Conservation (phyloP, 1,284 basidiomycete genomes). For the Agroathelia rolfsii region DNA sequence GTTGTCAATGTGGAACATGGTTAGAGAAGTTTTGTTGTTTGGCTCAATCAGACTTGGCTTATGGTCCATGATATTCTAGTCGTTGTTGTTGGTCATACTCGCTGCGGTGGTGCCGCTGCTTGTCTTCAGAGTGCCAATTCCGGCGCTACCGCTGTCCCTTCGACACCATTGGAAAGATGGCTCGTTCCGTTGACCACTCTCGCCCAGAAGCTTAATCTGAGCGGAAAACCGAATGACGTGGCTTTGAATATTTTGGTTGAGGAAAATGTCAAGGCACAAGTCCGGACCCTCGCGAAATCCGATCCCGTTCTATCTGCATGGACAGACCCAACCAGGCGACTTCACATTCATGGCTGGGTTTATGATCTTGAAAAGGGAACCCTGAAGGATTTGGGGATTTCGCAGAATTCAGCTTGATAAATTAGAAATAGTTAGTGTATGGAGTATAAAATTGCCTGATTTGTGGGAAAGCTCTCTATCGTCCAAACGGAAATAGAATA, state of each 20-base stretch:
- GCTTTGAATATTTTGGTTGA: slow-evolving; percentile 25
- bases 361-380: slow-evolving; percentile 41
- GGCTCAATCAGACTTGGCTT: too few relatives aligned
- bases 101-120: slow-evolving; percentile 11
- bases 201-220: not conserved
- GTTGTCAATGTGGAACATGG: slow-evolving; percentile 77
- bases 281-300: slow-evolving; percentile 38
- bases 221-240: slow-evolving; percentile 9
- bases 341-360: slow-evolving; percentile 43
- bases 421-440: too few relatives aligned
- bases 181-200: slow-evolving; percentile 8
- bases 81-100: slow-evolving; percentile 12
- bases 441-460: too few relatives aligned
- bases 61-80: slow-evolving; percentile 10
- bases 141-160: slow-evolving; percentile 9
- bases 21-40: too few relatives aligned
- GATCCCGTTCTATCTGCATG: too few relatives aligned
- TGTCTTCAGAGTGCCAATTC: too few relatives aligned
- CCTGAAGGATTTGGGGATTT: slow-evolving; percentile 31
- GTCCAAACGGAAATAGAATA: too few relatives aligned
- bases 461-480: too few relatives aligned
- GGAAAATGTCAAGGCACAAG: slow-evolving; percentile 35
- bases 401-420: too few relatives aligned
- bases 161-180: slow-evolving; percentile 8
- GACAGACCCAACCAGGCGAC: too few relatives aligned